These are phyloP conservation scores for Geranium incanum DNA, from an alignment of 441 rosid species.

Conservation along the genomic window DNA sequence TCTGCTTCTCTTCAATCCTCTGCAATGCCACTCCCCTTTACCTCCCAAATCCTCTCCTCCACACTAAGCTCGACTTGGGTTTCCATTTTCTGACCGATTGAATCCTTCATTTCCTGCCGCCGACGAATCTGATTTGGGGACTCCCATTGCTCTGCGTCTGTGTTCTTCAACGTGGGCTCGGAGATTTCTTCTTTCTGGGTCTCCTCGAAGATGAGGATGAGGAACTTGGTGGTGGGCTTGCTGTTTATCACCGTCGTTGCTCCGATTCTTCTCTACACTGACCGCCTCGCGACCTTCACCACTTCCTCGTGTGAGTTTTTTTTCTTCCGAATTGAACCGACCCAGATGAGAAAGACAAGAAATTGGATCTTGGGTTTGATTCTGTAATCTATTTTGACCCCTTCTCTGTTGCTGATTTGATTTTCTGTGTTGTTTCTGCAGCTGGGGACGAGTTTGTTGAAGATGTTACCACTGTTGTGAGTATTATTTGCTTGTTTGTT, in stretches of 20 bases:
- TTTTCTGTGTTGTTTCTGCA: slow-evolving; percentile 23
- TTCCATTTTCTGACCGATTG: no score
- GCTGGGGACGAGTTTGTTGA: slow-evolving; percentile 54
- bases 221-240: slow-evolving; percentile 19
- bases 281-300: slow-evolving; percentile 36
- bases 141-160: background rate
- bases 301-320: slow-evolving; percentile 35
- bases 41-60: background rate
- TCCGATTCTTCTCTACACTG: slow-evolving; percentile 57
- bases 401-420: background rate
- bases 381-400: background rate
- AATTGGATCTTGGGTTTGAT: background rate
- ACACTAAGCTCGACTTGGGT: no score
- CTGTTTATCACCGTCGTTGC: slow-evolving; percentile 53
- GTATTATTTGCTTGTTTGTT: slow-evolving; percentile 13
- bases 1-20: background rate
- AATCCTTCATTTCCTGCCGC: no score
- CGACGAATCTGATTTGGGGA: background rate
- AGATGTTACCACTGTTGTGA: slow-evolving; percentile 50
- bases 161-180: no score
- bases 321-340: background rate
- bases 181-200: background rate
- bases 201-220: background rate
- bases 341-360: background rate
- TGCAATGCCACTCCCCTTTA: background rate